Base-by-base conservation (phyloP, 2,329 filamentous ascomycete genomes). In the Cercospora sp. region DNA sequence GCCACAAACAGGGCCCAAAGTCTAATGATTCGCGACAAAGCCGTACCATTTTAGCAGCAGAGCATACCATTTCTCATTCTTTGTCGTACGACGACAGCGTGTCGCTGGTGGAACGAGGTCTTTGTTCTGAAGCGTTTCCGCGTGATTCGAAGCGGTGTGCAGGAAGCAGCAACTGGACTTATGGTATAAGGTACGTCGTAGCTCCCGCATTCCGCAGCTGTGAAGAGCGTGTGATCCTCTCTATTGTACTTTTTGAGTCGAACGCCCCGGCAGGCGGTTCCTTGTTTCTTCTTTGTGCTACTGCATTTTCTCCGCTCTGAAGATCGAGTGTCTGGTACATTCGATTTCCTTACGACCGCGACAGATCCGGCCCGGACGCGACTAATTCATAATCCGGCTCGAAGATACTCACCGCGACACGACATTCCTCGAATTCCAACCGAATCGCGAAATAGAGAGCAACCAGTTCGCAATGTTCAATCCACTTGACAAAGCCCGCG, bases 401-500 rank as follows among this genome's bases (percentile, higher is more conserved):
- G 55, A 60, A 60, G 42, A 26, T 53, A 20, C 5, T 58, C 51
- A 18, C 26, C 40, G 51, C 60, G 31, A 7, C 28, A 63, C 23
- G 9, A 61, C 67, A 28, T 28, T 30, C 40, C 30, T 60, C 57
- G 59, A 55, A 5, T 26, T 23, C 18, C 33, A 7, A 30, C 31
- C 40, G 36, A n/a, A 42, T n/a, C 16, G 5, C 36, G 3, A 42
- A 42, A 7, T n/a, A 16, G 6, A n/a, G 23, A 23, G 23, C 23
- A 23, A 23, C 23, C 23, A 23, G 23, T 42, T 3, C 8, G 36
- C 36, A 65, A 73, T 55, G 55, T 76, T 77, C 73, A 71, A 64
- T 63, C 67, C 75, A 66, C 57, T 75, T 63, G 74, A 77, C 70
- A 68, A 63, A 48, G 58, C 77, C 65, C 69, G 68, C 64, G 64